Evolutionary conservation across 176 grass and related monocot genomes (phyloP).

Genomic region (Eragrostis curvula): DNA sequence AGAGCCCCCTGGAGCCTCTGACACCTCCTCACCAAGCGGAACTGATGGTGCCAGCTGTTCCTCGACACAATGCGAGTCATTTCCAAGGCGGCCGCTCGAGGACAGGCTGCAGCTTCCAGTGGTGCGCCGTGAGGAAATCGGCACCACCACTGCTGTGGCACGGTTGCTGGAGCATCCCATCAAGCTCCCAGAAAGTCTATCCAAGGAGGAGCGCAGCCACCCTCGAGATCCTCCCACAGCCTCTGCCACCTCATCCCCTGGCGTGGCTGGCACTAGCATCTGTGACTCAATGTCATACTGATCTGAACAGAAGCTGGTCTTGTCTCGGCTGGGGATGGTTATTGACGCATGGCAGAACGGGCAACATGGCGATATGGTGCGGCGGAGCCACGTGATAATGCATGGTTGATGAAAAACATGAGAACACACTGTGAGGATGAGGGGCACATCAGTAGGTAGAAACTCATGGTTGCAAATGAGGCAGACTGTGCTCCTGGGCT

Average conservation of each 20-base stretch:
- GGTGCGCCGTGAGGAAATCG: conserved; percentile 7
- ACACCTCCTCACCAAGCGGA: neutral
- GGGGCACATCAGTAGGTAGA: neutral
- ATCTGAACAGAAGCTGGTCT: conserved; percentile 7
- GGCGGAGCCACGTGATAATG: conserved; percentile 31
- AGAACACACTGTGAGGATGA: conserved; percentile 30
- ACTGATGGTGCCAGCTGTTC: neutral
- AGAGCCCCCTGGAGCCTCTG: conserved; percentile 20
- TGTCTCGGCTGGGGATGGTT: neutral
- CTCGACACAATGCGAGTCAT: neutral
- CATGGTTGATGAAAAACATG: conserved; percentile 45
- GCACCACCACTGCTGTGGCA: conserved; percentile 33
- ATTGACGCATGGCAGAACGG: conserved; percentile 30
- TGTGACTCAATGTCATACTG: conserved; percentile 45
- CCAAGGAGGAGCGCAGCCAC: conserved; percentile 43
- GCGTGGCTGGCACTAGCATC: neutral
- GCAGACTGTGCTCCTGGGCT: conserved; percentile 13
- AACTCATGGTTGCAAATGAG: conserved; percentile 12
- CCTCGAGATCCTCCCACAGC: conserved; percentile 32
- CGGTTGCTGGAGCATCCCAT: conserved; percentile 37
- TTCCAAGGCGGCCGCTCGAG: conserved; percentile 22
- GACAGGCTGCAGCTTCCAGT: conserved; percentile 16
- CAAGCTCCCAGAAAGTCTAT: conserved; percentile 45
- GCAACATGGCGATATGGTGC: neutral
- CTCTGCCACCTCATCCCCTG: conserved; percentile 27